A percentile compares a stretch with the other conserved stretches of the same genome.
Conservation (phyloP, 164 flowering plant genomes). For the grape (Vitis vinifera) region DNA sequence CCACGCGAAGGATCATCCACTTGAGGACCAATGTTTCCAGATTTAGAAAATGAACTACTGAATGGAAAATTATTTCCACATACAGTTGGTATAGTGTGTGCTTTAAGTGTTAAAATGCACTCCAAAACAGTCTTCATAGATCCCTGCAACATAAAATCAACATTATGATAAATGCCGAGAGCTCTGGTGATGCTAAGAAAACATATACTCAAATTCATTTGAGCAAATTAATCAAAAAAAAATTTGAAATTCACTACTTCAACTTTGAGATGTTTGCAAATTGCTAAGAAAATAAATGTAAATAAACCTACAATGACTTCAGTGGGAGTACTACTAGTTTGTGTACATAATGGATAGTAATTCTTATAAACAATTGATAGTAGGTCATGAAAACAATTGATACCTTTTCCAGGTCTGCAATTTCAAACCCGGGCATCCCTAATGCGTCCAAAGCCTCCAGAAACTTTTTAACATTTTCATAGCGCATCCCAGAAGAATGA, state of each 20-base stretch:
- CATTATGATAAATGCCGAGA: background rate
- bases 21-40: slow-evolving; percentile 1
- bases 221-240: background rate
- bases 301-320: background rate
- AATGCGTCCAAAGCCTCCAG: slow-evolving; percentile 52
- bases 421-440: slow-evolving; percentile 65
- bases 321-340: background rate
- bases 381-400: background rate
- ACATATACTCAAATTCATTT: no score
- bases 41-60: slow-evolving; percentile 3
- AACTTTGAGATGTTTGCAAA: background rate
- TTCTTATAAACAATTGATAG: no score
- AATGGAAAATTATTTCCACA: slow-evolving; percentile 14
- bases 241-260: background rate
- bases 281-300: background rate
- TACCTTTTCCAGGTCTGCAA: slow-evolving; percentile 75
- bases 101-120: slow-evolving; percentile 37
- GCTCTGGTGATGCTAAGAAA: no score
- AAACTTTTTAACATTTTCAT: slow-evolving; percentile 55
- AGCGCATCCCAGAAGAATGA: slow-evolving; percentile 8
- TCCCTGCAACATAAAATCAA: slow-evolving; percentile 31
- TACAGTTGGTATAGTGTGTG: slow-evolving; percentile 18
- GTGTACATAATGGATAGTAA: no score
- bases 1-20: background rate
- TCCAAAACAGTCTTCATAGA: slow-evolving; percentile 41